Base-by-base conservation (phyloP, 2,329 filamentous ascomycete genomes). In the Macrophomina pseudophaseolina region DNA sequence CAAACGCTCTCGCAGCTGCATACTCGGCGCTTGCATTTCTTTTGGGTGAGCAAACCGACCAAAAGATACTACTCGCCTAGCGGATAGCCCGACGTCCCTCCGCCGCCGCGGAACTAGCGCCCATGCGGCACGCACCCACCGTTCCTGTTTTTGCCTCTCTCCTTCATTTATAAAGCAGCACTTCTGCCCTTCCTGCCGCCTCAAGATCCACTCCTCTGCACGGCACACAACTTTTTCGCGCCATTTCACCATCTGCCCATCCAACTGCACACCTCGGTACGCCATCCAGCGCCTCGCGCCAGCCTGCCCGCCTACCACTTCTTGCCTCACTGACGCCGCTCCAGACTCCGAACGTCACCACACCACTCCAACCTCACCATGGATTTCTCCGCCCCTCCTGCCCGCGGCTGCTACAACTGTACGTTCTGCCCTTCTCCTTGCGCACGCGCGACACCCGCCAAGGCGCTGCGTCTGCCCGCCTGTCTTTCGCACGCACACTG, bases 361-460 rank as follows among this genome's bases (percentile, higher is more conserved):
- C 53, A 48, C 52, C 38, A 35, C 48, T 28, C 40, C 54, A 44
- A 40, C 53, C 51, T 42, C 68, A 71, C 48, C 68, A 79, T 79
- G 77, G 75, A 78, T 67, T 79, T 76, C 70, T 46, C 67, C 49
- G 75, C 75, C 71, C 72, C 72, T 67, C 74, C 73, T 68, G 76
- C 76, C 71, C 76, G 77, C 69, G 77, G 77, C 71, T 79, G 77
- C 74, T 79, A 79, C 76, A 79, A 79, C 75, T 79, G 77, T 79
- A 75, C 72, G 77, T 77, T 54, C 40, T 58, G 18, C 49, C 54
- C 64, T 60, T 66, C 67, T 53, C 46, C 66, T 63, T 38, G 16
- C 42, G 48, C 44, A 38, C 18, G 40, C 28, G 48, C 54, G 53
- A 35, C 18, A 14, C 54, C 54, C 12, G 23, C 16, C 18, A 12